These are phyloP conservation scores for Trebouxiophyceae sp. DNA, from an alignment of 163 green algal genomes.

Conservation along the genomic window DNA sequence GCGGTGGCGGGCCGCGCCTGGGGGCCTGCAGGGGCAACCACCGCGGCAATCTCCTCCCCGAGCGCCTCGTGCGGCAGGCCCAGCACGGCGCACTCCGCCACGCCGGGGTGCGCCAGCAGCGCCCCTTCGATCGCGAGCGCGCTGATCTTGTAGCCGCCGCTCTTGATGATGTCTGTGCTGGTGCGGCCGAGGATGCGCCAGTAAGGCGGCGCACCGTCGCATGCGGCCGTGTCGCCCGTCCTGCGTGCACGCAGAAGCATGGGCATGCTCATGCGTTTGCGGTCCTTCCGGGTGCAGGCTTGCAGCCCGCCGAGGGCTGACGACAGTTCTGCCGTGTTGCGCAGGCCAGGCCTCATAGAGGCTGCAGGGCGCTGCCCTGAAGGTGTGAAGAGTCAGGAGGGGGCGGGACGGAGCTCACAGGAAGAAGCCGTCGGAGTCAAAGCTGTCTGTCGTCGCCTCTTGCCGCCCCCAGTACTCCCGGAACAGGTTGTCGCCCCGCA, in stretches of 20 bases:
- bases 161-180: constrained; percentile 95
- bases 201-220: constrained; percentile 23
- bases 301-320: too few species aligned
- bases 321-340: too few species aligned
- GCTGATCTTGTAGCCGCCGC: constrained; percentile 78
- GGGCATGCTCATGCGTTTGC: too few species aligned
- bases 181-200: constrained; percentile 65
- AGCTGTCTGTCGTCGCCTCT: constrained; percentile 72
- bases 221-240: constrained; percentile 34
- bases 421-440: constrained; percentile 70
- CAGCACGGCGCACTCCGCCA: constrained; percentile 59
- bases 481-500: constrained; percentile 67
- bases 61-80: constrained; percentile 51
- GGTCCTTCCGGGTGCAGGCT: too few species aligned
- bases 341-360: too few species aligned
- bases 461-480: constrained; percentile 76
- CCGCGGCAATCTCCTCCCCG: constrained; percentile 36
- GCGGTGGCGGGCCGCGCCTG: not conserved
- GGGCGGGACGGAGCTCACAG: not conserved
- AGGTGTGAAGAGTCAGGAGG: too few species aligned
- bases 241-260: constrained; percentile 3
- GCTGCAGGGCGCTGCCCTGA: too few species aligned
- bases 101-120: constrained; percentile 54
- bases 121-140: constrained; percentile 66
- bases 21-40: constrained; percentile 1